Percentiles rank a stretch among this genome's conserved stretches.
Evolutionary conservation across 495 filamentous ascomycete species (phyloP).

Genomic region (Penicillium antarcticum): DNA sequence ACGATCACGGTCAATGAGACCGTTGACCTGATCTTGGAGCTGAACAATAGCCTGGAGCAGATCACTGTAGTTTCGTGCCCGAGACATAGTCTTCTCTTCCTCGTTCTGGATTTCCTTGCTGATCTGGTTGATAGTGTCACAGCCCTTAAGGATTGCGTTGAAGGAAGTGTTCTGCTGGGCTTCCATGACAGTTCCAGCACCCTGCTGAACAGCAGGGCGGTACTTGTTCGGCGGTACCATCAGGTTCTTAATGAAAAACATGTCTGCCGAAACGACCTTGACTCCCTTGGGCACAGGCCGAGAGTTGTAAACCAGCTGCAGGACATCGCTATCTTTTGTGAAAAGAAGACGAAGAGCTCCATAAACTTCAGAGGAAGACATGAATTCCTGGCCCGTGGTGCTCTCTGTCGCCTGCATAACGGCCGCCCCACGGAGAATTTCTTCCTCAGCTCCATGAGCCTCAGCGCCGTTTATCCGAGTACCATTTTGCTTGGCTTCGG

Average conservation of each 20-base stretch:
- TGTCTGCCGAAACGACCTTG: conserved; percentile 63
- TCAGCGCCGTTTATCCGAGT: conserved; percentile 28
- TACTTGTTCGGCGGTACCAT: conserved; percentile 90
- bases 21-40: conserved; percentile 88
- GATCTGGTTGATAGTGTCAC: conserved; percentile 68
- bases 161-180: conserved; percentile 81
- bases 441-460: conserved; percentile 62
- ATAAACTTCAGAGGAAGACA: conserved; percentile 73
- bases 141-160: conserved; percentile 70
- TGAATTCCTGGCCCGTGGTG: conserved; percentile 55
- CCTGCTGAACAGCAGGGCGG: conserved; percentile 81
- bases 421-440: conserved; percentile 54
- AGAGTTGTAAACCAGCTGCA: conserved; percentile 78
- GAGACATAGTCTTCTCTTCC: conserved; percentile 35
- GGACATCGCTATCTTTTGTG: conserved; percentile 77
- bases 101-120: conserved; percentile 63
- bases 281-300: conserved; percentile 50
- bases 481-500: conserved; percentile 31
- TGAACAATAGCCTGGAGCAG: conserved; percentile 69
- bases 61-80: conserved; percentile 54
- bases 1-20: conserved; percentile 80
- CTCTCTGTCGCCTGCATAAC: conserved; percentile 30
- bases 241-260: conserved; percentile 87
- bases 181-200: conserved; percentile 75
- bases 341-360: conserved; percentile 75